Percentiles rank a stretch among this genome's conserved stretches.
Conservation (phyloP, 1,284 basidiomycete species). For the Leccinum subspadiceum region DNA sequence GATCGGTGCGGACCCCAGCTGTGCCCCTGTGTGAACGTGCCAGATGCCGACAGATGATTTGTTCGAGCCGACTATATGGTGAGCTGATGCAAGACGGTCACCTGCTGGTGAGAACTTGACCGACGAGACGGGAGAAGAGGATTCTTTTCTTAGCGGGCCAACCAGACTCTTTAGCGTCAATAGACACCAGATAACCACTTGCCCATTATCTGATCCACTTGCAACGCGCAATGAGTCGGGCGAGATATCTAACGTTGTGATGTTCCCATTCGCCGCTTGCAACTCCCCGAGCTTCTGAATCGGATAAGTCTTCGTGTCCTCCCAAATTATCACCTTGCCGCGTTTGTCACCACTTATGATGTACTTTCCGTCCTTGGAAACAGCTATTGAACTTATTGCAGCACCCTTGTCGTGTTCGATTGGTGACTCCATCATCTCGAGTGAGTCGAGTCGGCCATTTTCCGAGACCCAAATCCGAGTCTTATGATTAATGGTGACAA, state of each 20-base stretch:
- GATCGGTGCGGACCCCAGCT: not conserved
- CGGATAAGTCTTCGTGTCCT: not conserved
- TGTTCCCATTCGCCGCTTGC: not conserved
- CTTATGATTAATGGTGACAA: not conserved
- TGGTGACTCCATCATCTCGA: not conserved
- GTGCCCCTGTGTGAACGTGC: conserved; percentile 10
- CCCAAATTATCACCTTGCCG: conserved; percentile 12
- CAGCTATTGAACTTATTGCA: not conserved
- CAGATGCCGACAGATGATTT: not conserved
- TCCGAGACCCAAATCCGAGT: not conserved
- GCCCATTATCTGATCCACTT: conserved; percentile 5
- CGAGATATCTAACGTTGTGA: conserved; percentile 9
- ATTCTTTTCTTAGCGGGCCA: not conserved
- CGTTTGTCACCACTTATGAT: conserved; percentile 9
- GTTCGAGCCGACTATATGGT: too few species aligned
- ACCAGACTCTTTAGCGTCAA: not conserved
- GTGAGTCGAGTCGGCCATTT: not conserved
- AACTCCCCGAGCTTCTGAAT: not conserved
- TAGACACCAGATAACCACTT: conserved; percentile 21
- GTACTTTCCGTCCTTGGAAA: conserved; percentile 9
- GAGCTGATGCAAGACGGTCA: too few species aligned
- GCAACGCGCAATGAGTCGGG: conserved; percentile 10
- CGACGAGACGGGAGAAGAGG: too few species aligned
- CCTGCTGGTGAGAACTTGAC: too few species aligned
- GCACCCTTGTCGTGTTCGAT: not conserved